Conservation (phyloP, 2,329 filamentous ascomycete species). For the Pyricularia sp. region DNA sequence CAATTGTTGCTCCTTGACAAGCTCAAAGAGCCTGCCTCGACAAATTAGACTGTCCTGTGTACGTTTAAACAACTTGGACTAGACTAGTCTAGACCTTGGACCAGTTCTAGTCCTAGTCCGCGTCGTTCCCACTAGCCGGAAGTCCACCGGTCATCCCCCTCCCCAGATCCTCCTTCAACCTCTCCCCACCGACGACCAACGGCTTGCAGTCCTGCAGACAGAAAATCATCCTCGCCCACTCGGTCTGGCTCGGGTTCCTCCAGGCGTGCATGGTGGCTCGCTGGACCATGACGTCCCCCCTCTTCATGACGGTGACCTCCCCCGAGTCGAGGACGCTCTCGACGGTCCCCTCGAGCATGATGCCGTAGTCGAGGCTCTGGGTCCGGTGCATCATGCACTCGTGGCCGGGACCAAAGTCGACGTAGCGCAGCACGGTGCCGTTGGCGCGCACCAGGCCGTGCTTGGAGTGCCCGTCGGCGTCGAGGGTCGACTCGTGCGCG, state of each 20-base stretch:
- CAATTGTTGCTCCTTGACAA: no score
- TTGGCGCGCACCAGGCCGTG: slow-evolving; percentile 10
- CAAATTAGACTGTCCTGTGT: no score
- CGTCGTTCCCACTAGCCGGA: slow-evolving; percentile 8
- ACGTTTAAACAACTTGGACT: no score
- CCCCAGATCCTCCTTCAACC: slow-evolving; percentile 9
- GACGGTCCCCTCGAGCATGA: slow-evolving; percentile 11
- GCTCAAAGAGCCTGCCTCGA: no score
- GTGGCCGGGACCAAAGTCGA: slow-evolving; percentile 18
- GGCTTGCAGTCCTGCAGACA: slow-evolving; percentile 24
- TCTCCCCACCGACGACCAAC: slow-evolving; percentile 8
- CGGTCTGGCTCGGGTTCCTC: slow-evolving; percentile 31
- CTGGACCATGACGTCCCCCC: slow-evolving; percentile 23
- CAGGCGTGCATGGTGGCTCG: slow-evolving; percentile 40
- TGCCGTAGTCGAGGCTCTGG: slow-evolving; percentile 12
- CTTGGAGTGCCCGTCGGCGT: slow-evolving; percentile 3
- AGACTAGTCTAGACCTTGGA: no score
- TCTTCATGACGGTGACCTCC: slow-evolving; percentile 7
- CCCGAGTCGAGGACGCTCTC: slow-evolving; percentile 10
- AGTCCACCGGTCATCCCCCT: slow-evolving; percentile 4
- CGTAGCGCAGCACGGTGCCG: slow-evolving; percentile 13
- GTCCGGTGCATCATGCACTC: slow-evolving; percentile 19
- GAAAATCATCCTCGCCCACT: slow-evolving; percentile 33
- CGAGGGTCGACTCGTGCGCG: slow-evolving; percentile 8
- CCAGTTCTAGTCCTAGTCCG: not conserved